Percentiles rank a stretch among this genome's conserved stretches.
These are phyloP conservation scores for Macrocybe gigantea DNA, from an alignment of 768 basidiomycete species.

Conservation along the genomic window DNA sequence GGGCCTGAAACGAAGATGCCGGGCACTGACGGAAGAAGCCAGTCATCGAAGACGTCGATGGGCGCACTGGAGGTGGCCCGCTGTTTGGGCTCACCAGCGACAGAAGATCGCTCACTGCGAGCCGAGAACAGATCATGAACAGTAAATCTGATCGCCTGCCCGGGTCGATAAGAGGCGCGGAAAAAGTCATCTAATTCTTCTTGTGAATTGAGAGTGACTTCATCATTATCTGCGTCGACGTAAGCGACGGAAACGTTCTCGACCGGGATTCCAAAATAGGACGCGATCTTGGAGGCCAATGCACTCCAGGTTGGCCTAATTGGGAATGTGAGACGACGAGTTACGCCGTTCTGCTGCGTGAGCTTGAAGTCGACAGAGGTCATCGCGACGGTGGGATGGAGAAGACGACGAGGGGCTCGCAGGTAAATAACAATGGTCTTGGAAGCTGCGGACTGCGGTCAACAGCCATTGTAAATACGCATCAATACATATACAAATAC, in stretches of 20 bases:
- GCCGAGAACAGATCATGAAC: conserved; percentile 53
- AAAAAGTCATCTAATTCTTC: conserved; percentile 78
- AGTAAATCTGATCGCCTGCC: conserved; percentile 46
- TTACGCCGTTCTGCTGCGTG: conserved; percentile 46
- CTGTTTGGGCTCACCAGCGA: conserved; percentile 25
- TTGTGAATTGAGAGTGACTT: conserved; percentile 71
- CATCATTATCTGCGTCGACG: conserved; percentile 66
- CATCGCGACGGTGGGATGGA: conserved; percentile 27
- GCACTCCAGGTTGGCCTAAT: conserved; percentile 47
- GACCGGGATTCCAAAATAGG: conserved; percentile 45
- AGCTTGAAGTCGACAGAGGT: conserved; percentile 61
- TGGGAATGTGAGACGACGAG: conserved; percentile 53
- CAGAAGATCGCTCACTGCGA: conserved; percentile 23
- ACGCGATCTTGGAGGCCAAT: conserved; percentile 51
- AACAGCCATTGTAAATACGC: conserved; percentile 7
- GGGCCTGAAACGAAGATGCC: conserved; percentile 24
- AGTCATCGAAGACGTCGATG: conserved; percentile 52
- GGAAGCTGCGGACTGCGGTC: conserved; percentile 16
- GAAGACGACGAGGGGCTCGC: conserved; percentile 1
- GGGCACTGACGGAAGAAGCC: conserved; percentile 43
- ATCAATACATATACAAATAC: conserved; percentile 1
- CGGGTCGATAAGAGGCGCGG: conserved; percentile 21
- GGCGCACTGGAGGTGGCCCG: conserved; percentile 59
- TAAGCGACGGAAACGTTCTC: conserved; percentile 66
- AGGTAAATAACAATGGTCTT: background rate